Conservation (phyloP, 345 rosid genomes). For the Eucalyptus brandiana region DNA sequence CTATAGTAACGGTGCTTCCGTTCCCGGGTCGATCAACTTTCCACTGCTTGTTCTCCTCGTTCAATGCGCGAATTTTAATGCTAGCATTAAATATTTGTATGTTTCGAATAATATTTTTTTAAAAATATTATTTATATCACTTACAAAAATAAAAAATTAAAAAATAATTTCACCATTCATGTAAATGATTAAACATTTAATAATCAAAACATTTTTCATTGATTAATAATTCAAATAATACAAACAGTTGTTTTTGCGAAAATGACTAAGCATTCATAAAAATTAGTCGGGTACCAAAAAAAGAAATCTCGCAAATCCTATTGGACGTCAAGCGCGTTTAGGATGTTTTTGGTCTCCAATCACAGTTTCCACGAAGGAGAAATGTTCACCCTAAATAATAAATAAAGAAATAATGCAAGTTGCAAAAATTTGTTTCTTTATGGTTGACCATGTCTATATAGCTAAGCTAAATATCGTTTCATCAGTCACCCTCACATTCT, state of each 20-base stretch:
- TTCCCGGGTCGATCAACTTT: too few species aligned
- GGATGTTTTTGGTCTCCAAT: not conserved
- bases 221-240: too few species aligned
- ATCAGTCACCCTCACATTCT: not conserved
- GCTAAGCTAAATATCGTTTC: not conserved
- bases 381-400: not conserved
- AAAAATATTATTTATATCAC: fast-evolving
- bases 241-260: too few species aligned
- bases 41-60: not conserved
- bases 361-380: not conserved
- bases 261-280: not conserved
- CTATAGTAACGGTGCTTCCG: too few species aligned
- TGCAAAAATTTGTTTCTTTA: not conserved
- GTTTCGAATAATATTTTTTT: too few species aligned
- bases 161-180: too few species aligned
- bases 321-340: not conserved
- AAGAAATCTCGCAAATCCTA: not conserved
- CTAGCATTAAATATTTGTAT: too few species aligned
- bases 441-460: not conserved
- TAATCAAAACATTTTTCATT: too few species aligned
- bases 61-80: not conserved
- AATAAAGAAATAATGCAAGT: not conserved
- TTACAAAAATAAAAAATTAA: too few species aligned
- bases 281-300: not conserved
- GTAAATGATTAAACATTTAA: not conserved